These are phyloP conservation scores for Alternaria ethzedia DNA, from an alignment of 2,329 filamentous ascomycete species.

Conservation along the genomic window DNA sequence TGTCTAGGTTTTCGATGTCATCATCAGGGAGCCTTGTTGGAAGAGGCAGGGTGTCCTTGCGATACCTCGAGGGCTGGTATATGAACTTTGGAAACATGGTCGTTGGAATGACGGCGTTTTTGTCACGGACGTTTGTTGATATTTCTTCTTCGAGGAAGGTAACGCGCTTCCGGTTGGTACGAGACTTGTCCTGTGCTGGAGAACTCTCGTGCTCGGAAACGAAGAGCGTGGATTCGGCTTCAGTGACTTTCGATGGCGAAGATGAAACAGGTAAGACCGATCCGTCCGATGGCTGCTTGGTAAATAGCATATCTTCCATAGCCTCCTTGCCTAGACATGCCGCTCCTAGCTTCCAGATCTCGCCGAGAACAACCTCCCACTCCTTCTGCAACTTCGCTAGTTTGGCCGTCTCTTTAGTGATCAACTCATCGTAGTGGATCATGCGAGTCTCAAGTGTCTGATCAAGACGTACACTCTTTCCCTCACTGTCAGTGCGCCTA, in stretches of 20 bases:
- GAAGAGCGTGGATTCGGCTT: slow-evolving; percentile 23
- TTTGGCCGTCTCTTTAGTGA: slow-evolving; percentile 26
- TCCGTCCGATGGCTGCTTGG: not conserved
- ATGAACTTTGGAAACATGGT: slow-evolving; percentile 27
- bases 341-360: slow-evolving; percentile 40
- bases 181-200: not conserved
- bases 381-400: slow-evolving; percentile 27
- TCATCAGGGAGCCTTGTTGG: slow-evolving; percentile 17
- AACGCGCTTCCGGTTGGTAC: slow-evolving; percentile 28
- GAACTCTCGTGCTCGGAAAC: slow-evolving; percentile 20
- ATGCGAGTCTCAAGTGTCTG: slow-evolving; percentile 29
- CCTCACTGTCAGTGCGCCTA: slow-evolving; percentile 13
- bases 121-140: not conserved
- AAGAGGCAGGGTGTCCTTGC: slow-evolving; percentile 3
- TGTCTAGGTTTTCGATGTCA: slow-evolving; percentile 22
- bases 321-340: slow-evolving; percentile 28
- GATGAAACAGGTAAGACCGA: not conserved
- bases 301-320: slow-evolving; percentile 28
- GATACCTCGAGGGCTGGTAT: slow-evolving; percentile 14
- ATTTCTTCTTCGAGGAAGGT: slow-evolving; percentile 22
- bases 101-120: not conserved
- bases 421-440: slow-evolving; percentile 21
- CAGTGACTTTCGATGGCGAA: not conserved
- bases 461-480: slow-evolving; percentile 10
- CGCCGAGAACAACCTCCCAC: slow-evolving; percentile 36